Evolutionary conservation across 2,329 filamentous ascomycete species (phyloP).

Genomic region (Pyricularia pennisetigena): DNA sequence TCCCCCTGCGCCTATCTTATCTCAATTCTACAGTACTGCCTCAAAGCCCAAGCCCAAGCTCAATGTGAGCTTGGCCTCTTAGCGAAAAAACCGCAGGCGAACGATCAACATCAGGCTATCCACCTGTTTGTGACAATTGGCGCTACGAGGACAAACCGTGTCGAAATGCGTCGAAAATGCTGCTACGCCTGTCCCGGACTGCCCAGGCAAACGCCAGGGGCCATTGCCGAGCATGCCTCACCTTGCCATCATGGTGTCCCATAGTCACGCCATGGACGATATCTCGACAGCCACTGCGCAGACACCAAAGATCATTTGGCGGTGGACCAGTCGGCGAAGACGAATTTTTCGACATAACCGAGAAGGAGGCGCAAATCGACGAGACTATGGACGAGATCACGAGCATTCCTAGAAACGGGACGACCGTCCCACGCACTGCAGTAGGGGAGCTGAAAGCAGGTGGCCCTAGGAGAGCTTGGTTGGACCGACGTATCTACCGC

Average conservation of each 20-base stretch:
- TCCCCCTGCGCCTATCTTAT: neutral
- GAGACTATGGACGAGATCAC: neutral
- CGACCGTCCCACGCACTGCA: neutral
- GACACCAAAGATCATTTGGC: constrained; percentile 29
- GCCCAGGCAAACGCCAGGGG: constrained; percentile 55
- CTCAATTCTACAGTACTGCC: no score
- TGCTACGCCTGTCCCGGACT: constrained; percentile 58
- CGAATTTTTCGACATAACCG: neutral
- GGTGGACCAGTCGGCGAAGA: neutral
- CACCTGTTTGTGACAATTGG: neutral
- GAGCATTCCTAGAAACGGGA: neutral
- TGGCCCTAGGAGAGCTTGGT: neutral
- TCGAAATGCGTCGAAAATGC: constrained; percentile 44
- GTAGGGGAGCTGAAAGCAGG: neutral
- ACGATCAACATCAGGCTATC: neutral
- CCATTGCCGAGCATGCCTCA: constrained; percentile 52
- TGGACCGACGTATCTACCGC: neutral
- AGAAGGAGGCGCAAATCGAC: neutral
- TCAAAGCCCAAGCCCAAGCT: no score
- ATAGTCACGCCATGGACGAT: neutral
- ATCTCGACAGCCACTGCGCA: constrained; percentile 35
- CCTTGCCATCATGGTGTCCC: constrained; percentile 15
- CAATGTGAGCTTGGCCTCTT: neutral
- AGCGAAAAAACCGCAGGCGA: neutral
- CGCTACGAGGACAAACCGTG: neutral